Evolutionary conservation across 148 eudicot species (phyloP), one percentile per base, ranked within the genome.

Genomic region (Gaultheria prostrata): DNA sequence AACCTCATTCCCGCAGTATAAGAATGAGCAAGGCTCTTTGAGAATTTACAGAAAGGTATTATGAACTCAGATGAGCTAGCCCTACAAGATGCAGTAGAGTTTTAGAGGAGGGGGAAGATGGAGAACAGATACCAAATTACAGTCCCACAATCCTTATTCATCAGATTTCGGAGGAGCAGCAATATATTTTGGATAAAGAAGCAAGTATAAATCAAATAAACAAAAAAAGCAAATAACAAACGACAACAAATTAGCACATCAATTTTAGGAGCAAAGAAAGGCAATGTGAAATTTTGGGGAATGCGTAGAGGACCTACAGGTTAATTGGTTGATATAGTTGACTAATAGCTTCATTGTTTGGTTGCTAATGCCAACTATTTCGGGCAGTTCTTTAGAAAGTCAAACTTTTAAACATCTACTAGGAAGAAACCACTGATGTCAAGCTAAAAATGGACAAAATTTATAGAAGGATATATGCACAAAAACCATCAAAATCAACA

Each of bases 61-160:
- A 97, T 84, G 82, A 92, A 93, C 85, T 92, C 96, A 12, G 99
- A 97, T 4, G 94, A 89, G 87, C 91, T 89, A 61, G 89, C 87
- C 93, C 98, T 94, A 82, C 88, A 89, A 80, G 28, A 87, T 57
- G 21, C 63, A 43, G 5, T 15, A 77, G 39, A 76, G 76, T 14
- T 56, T 65, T n/a, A 71, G 80, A 57, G 30, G 21, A 77, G 70
- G 11, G n/a, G 30, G 46, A 56, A 30, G 61, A 11, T 13, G 43
- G 54, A 21, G 15, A 76, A 72, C 24, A 33, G 74, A 26, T 18
- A 74, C 26, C 73, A 84, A 46, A 49, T 20, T 8, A 43, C 35
- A 59, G 53, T 63, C 13, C 18, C 81, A 3, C 12, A 33, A 54
- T 78, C 3, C 67, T 32, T 10, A 1, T 33, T 3, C 3, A 30